Percentiles rank a stretch among this genome's conserved stretches.
phyloP scores from a whole-genome alignment of 2,329 filamentous ascomycete species.

The Aspergillus ochraceus region DNA sequence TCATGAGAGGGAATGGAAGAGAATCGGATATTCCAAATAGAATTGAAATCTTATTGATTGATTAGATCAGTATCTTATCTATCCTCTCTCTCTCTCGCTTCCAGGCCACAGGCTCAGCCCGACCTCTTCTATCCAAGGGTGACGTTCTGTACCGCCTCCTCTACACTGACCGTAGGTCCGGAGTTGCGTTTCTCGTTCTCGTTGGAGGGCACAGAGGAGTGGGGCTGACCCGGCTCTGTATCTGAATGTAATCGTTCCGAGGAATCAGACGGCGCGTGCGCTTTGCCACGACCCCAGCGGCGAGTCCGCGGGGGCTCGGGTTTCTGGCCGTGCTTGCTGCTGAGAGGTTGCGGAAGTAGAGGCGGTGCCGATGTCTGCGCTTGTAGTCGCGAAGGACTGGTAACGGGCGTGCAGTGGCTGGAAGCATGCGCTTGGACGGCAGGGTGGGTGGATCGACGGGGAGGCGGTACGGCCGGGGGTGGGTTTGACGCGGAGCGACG shows the following conservation, averaged over 20 bases:
- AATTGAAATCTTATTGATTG: neutral
- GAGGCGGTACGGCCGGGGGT: slow-evolving; percentile 44
- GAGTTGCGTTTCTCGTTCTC: slow-evolving; percentile 6
- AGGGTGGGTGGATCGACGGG: slow-evolving; percentile 37
- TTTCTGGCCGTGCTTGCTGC: slow-evolving; percentile 31
- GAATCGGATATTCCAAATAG: no score
- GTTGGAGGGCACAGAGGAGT: neutral
- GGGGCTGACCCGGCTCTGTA: neutral
- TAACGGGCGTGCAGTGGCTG: slow-evolving; percentile 27
- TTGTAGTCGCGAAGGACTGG: slow-evolving; percentile 14
- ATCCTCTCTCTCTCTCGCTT: neutral
- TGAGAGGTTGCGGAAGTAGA: neutral
- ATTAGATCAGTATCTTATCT: neutral
- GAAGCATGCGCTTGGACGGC: slow-evolving; percentile 21
- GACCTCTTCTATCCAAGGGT: slow-evolving; percentile 15
- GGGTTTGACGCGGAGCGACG: slow-evolving; percentile 36
- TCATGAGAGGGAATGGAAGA: no score
- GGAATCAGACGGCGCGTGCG: neutral
- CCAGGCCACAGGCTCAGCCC: neutral
- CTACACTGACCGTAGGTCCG: slow-evolving; percentile 28
- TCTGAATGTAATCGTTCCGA: neutral
- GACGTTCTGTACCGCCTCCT: slow-evolving; percentile 36
- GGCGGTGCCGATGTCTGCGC: neutral
- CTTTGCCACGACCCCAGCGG: slow-evolving; percentile 37
- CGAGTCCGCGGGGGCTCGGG: slow-evolving; percentile 44